Percentiles rank a stretch among this genome's conserved stretches.
These are phyloP conservation scores for Trichomonas vaginalis DNA, from an alignment of 208 protist species.

Conservation along the genomic window DNA sequence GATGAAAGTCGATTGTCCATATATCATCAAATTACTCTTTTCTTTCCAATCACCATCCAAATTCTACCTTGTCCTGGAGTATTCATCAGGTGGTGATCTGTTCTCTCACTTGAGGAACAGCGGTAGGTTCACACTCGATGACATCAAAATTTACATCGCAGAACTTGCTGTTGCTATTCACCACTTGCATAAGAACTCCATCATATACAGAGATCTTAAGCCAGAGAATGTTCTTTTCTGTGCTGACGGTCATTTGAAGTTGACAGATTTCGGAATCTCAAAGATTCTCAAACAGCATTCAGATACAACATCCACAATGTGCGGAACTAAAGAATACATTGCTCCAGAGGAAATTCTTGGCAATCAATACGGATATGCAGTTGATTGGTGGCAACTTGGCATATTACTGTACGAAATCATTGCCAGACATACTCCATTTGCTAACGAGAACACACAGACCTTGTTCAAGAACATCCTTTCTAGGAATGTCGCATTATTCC, in stretches of 20 bases:
- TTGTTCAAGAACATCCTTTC: background rate
- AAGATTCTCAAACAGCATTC: background rate
- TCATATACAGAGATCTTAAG: background rate
- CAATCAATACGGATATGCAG: background rate
- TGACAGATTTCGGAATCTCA: background rate
- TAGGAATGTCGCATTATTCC: background rate
- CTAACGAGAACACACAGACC: background rate
- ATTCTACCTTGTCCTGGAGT: conserved; percentile 51
- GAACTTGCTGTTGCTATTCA: background rate
- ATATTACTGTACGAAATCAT: background rate
- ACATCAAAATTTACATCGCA: background rate
- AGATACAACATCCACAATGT: background rate
- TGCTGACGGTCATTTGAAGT: background rate
- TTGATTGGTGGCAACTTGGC: background rate
- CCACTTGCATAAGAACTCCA: background rate
- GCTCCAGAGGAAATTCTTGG: background rate
- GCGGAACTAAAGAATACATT: background rate
- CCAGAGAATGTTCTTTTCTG: background rate
- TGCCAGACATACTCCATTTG: background rate
- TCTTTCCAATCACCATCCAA: conserved; percentile 45
- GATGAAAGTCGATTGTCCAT: conserved; percentile 35
- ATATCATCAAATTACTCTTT: conserved; percentile 46
- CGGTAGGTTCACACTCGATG: background rate
- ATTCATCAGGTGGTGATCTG: conserved; percentile 50
- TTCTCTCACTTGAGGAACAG: conserved; percentile 49